Evolutionary conservation across 257 asterid genomes (phyloP), one percentile per base, ranked within the genome.

Genomic region (Nicotiana noctiflora): DNA sequence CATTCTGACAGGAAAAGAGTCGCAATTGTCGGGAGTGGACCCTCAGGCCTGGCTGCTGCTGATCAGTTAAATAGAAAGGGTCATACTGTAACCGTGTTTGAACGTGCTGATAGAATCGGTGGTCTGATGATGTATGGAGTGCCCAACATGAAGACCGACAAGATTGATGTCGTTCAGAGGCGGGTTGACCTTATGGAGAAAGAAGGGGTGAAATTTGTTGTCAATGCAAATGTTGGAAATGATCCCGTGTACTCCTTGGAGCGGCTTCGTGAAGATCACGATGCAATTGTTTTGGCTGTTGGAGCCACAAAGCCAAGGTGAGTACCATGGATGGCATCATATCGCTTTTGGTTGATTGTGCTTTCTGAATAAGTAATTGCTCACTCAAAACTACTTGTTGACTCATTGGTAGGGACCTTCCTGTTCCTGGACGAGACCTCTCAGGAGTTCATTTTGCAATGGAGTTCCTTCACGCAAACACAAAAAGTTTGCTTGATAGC

Each of bases 71-170:
- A 96, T 32, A 92, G 83, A 77, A 90, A 85, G 91, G 99, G 99
- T 56, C 99, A 96, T 88, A 81, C 89, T 8, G 99, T 94, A 80
- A 93, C 96, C 1, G 97, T 96, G 66, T 94, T 90, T 80, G 99
- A 96, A 85, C 99, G 98, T 76, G 90, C 99, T 23, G 99, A 96
- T 88, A 87, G 99, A 87, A 88, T 94, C 79, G 99, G 99, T 52
- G 99, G 99, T 66, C 97, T 96, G 79, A 94, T 96, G 99, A 94
- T 96, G 98, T 96, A 96, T 82, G 98, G 99, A 27, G 99, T 96
- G 80, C 99, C 99, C 4, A 96, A 94, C 88, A 96, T 94, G 99
- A 96, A 96, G 88, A 87, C 99, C 1, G 99, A 94, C 90, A 96
- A 96, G 89, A 76, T 90, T 65, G 92, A 92, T 79, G 62, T 94